Evolutionary conservation across 768 basidiomycete genomes (phyloP).

Genomic region (Amanita molliuscula): DNA sequence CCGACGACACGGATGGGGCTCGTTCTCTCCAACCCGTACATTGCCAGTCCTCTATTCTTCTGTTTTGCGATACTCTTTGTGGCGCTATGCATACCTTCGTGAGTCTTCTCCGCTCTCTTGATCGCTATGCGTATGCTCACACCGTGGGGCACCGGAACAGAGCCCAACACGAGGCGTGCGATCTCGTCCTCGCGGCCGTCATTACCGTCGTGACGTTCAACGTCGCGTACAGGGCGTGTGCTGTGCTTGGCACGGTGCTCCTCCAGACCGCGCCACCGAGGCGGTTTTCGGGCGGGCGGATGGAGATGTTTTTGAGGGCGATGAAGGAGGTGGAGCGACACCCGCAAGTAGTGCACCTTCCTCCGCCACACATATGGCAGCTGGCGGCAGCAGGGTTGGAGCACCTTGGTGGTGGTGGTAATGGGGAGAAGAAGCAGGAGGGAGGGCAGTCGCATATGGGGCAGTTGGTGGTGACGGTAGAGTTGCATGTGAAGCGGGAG

Average conservation of each 20-base stretch:
- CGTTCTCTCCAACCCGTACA: constrained; percentile 67
- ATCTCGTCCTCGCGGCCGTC: constrained; percentile 74
- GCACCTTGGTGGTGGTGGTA: neutral
- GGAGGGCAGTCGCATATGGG: constrained; percentile 12
- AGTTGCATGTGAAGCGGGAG: constrained; percentile 62
- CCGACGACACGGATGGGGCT: constrained; percentile 25
- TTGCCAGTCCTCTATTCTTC: constrained; percentile 51
- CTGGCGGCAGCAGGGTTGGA: constrained; percentile 37
- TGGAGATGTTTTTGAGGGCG: constrained; percentile 72
- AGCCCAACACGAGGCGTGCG: constrained; percentile 56
- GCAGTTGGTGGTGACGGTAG: constrained; percentile 62
- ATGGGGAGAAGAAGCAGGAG: neutral
- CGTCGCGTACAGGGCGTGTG: constrained; percentile 76
- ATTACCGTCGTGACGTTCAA: constrained; percentile 73
- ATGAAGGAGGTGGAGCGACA: constrained; percentile 85
- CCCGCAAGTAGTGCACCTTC: constrained; percentile 72
- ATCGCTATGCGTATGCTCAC: neutral
- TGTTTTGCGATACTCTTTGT: constrained; percentile 44
- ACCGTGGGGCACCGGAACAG: constrained; percentile 13
- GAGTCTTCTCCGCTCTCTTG: constrained; percentile 19
- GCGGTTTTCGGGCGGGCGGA: constrained; percentile 49
- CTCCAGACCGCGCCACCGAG: constrained; percentile 80
- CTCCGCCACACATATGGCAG: constrained; percentile 86
- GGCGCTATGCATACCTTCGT: constrained; percentile 46
- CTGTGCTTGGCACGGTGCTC: constrained; percentile 76